Conservation (phyloP, 139 green algal genomes). For the Chlorella sp. region DNA sequence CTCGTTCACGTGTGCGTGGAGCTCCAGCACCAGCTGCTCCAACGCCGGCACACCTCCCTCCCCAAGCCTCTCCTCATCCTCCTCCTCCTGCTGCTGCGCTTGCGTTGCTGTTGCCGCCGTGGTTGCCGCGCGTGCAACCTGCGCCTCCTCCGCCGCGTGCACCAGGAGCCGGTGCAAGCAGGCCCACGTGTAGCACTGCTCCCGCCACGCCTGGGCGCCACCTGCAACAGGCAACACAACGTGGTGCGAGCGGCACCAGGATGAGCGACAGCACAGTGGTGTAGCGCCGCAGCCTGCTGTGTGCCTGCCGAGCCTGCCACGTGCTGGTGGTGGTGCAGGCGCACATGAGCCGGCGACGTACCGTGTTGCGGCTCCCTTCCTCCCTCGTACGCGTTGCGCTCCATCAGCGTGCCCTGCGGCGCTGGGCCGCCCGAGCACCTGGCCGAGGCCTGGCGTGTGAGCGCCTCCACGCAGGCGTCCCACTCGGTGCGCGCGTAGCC, state of each 20-base stretch:
- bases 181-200: slow-evolving; percentile 44
- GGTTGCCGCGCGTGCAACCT: background rate
- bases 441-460: background rate
- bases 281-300: no score
- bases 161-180: slow-evolving; percentile 30
- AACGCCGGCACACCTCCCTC: background rate
- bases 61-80: background rate
- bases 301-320: no score
- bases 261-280: no score
- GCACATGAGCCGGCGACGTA: no score
- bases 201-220: slow-evolving; percentile 17
- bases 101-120: no score
- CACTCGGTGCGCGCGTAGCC: background rate
- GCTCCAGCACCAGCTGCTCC: background rate
- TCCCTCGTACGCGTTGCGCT: no score
- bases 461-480: background rate
- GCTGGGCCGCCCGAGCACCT: background rate
- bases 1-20: background rate
- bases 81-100: no score
- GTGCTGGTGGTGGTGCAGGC: no score
- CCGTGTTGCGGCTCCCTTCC: no score
- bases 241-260: no score
- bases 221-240: no score
- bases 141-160: background rate
- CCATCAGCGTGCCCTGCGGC: background rate